Evolutionary conservation across 139 green algal genomes (phyloP), one percentile per base, ranked within the genome.

Genomic region (Pseudopediastrum boryanum): DNA sequence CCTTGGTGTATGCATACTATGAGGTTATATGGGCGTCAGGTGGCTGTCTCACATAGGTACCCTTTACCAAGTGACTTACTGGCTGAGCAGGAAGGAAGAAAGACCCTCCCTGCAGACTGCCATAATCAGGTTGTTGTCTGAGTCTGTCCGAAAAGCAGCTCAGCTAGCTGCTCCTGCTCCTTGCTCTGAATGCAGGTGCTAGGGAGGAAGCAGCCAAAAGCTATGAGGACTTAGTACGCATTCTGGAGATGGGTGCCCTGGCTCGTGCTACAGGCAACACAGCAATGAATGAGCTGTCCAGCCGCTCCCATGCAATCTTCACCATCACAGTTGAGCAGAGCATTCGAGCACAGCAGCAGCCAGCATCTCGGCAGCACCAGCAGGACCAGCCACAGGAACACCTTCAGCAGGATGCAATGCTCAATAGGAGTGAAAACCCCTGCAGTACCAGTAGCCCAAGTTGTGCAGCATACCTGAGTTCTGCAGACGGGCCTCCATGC

Each of bases 281-380:
- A 7, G 56, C 86, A 35, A 95, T 97, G 91, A 98, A 98, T 83
- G 83, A 94, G 76, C 88, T 94, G 78, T 95, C 89, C 0, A 95
- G 89, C 0, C 84, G 93, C 21, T 96, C 91, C 2, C 94, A 97
- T 80, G 92, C 86, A 25, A 94, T 98, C 77, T 96, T 97, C 81
- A 93, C 89, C 31, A 87, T 98, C 23, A 91, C 95, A 70, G 85
- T 78, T 8, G 86, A 85, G 33, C 51, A 77, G 70, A 51, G 70
- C 51, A 77, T 77, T 42, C 33, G 38, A 29, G 23, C 9, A 10
- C 43, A 75, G 44, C 44, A 62, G 68, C 44, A 7, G 35, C 46
- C 27, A 8, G 54, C 9, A 21, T 3, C 12, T 29, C 54, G 12
- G 54, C 54, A 50, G 63, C 64, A 71, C 50, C 46, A 76, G 31